Evolutionary conservation across 495 filamentous ascomycete species (phyloP).

Genomic region (Lasiosphaeris hirsuta): DNA sequence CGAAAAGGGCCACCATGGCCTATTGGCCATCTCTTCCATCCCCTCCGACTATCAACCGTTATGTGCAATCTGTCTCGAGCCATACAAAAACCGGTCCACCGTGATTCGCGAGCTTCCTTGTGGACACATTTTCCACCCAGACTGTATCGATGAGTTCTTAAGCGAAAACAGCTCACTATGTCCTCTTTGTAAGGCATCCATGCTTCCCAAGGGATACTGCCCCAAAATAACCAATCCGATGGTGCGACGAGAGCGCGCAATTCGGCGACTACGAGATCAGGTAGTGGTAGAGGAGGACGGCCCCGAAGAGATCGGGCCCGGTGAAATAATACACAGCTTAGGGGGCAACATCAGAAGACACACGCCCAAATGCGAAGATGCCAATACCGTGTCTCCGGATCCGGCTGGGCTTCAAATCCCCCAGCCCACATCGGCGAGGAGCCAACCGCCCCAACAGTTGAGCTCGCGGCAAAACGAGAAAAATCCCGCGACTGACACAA

Average conservation of each 20-base stretch:
- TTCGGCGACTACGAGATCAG: constrained; percentile 41
- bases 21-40: constrained; percentile 12
- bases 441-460: neutral
- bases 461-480: neutral
- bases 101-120: constrained; percentile 82
- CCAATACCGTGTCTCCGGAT: constrained; percentile 1
- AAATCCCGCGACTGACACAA: constrained; percentile 14
- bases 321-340: constrained; percentile 15
- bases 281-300: constrained; percentile 18
- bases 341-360: constrained; percentile 11
- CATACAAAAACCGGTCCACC: constrained; percentile 64
- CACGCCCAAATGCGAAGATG: constrained; percentile 11
- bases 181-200: constrained; percentile 79
- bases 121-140: constrained; percentile 85
- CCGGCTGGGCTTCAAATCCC: constrained; percentile 12
- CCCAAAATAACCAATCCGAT: constrained; percentile 78
- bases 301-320: neutral
- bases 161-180: constrained; percentile 70
- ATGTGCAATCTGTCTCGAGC: constrained; percentile 83
- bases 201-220: constrained; percentile 63
- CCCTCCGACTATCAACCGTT: constrained; percentile 62
- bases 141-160: constrained; percentile 82
- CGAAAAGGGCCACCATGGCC: constrained; percentile 12
- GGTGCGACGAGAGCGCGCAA: constrained; percentile 67
- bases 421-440: too few species aligned